Conservation (phyloP, 805 yeast genomes). For the Candida glaebosa region DNA sequence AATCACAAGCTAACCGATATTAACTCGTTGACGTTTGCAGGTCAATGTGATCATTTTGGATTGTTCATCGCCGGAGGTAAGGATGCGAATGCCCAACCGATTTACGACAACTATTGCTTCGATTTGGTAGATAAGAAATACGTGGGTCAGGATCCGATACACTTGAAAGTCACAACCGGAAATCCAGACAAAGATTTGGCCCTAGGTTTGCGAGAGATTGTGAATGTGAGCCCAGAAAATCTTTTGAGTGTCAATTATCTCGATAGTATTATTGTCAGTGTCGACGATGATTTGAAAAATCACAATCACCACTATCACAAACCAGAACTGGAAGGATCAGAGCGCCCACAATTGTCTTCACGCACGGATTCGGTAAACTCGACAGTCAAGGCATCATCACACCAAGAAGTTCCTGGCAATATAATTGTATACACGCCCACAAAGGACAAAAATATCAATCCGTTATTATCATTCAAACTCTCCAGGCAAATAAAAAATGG, state of each 20-base stretch:
- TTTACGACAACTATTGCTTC: conserved; percentile 36
- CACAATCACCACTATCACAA: not conserved
- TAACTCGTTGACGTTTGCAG: conserved; percentile 33
- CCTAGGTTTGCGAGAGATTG: conserved; percentile 12
- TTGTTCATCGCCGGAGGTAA: conserved; percentile 54
- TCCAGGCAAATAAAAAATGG: conserved; percentile 32
- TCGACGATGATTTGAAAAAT: conserved; percentile 22
- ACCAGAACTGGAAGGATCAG: not conserved
- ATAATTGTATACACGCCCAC: conserved; percentile 35
- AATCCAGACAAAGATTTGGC: conserved; percentile 10
- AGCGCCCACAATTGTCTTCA: not conserved
- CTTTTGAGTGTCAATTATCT: conserved; percentile 27
- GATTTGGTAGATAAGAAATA: conserved; percentile 42
- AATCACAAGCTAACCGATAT: conserved; percentile 50
- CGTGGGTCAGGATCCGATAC: conserved; percentile 18
- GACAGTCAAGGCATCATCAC: not conserved
- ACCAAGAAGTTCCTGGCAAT: conserved; percentile 17
- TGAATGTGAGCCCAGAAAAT: conserved; percentile 14
- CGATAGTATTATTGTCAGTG: conserved; percentile 32
- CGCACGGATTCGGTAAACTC: not conserved
- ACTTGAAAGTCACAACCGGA: conserved; percentile 13
- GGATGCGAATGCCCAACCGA: conserved; percentile 28
- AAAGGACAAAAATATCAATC: conserved; percentile 18
- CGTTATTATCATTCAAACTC: conserved; percentile 32
- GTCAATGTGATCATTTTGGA: conserved; percentile 43